phyloP scores from a whole-genome alignment of 768 basidiomycete species.

The Lanmaoa pseudosensibilis region DNA sequence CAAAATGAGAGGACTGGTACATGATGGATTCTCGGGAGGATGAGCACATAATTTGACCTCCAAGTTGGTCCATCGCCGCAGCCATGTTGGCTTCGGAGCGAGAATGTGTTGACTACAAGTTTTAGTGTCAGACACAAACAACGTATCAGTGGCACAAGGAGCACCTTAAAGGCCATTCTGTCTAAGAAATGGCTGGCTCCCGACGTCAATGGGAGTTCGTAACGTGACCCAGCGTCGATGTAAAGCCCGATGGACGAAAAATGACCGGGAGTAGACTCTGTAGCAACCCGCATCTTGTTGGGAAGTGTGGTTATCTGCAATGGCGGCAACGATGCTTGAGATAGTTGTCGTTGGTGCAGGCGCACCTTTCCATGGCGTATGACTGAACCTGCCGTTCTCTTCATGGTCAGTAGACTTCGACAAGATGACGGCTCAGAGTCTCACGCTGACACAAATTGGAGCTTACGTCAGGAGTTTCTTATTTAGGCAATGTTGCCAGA shows the following conservation, averaged over 20 bases:
- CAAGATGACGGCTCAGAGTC: background rate
- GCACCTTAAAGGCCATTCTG: slow-evolving; percentile 94
- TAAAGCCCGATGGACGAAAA: slow-evolving; percentile 94
- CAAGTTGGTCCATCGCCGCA: slow-evolving; percentile 74
- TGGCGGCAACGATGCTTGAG: slow-evolving; percentile 33
- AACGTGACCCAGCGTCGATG: slow-evolving; percentile 90
- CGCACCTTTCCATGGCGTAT: slow-evolving; percentile 36
- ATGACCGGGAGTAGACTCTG: slow-evolving; percentile 87
- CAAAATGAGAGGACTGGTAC: slow-evolving; percentile 97
- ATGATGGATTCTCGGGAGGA: slow-evolving; percentile 93
- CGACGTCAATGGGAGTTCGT: slow-evolving; percentile 68
- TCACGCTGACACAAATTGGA: background rate
- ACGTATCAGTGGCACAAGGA: slow-evolving; percentile 2
- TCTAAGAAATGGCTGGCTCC: slow-evolving; percentile 94
- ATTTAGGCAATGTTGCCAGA: background rate
- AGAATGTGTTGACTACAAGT: slow-evolving; percentile 64
- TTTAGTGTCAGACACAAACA: slow-evolving; percentile 2
- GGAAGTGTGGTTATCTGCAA: slow-evolving; percentile 80
- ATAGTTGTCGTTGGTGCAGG: slow-evolving; percentile 26
- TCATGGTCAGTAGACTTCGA: slow-evolving; percentile 34
- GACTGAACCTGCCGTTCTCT: slow-evolving; percentile 38
- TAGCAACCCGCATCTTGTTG: slow-evolving; percentile 90
- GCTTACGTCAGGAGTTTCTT: slow-evolving; percentile 6
- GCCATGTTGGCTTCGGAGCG: slow-evolving; percentile 80
- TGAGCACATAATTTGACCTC: slow-evolving; percentile 89